Conservation (phyloP, 306 rosid genomes). For the Dryas octopetala region DNA sequence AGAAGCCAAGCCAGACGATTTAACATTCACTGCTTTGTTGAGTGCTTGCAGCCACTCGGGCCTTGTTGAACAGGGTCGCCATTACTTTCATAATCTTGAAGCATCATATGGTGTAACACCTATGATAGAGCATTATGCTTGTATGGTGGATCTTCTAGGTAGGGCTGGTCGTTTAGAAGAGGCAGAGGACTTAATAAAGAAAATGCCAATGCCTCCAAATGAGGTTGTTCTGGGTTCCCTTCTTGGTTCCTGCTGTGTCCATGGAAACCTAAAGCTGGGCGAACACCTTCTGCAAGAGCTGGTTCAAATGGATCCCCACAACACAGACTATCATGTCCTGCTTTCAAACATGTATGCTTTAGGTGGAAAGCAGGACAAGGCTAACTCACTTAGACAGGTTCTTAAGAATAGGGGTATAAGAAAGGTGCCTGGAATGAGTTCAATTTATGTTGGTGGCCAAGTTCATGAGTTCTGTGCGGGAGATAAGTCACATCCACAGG, state of each 20-base stretch:
- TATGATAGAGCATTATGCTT: slow-evolving; percentile 66
- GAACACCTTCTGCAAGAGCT: slow-evolving; percentile 54
- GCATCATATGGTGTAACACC: slow-evolving; percentile 39
- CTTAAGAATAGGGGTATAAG: slow-evolving; percentile 50
- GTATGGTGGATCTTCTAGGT: slow-evolving; percentile 71
- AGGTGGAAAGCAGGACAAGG: slow-evolving; percentile 54
- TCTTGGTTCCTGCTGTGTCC: slow-evolving; percentile 58
- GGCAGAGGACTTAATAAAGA: slow-evolving; percentile 43
- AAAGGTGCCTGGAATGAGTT: slow-evolving; percentile 76
- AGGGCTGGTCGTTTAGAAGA: slow-evolving; percentile 68
- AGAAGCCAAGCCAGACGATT: slow-evolving; percentile 61
- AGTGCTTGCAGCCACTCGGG: slow-evolving; percentile 78
- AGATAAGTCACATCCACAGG: slow-evolving; percentile 55
- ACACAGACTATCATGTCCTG: slow-evolving; percentile 59
- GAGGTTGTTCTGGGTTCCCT: slow-evolving; percentile 73
- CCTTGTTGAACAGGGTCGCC: slow-evolving; percentile 57
- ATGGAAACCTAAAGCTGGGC: slow-evolving; percentile 53
- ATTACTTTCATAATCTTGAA: slow-evolving; percentile 52
- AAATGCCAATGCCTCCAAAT: slow-evolving; percentile 68
- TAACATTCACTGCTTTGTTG: slow-evolving; percentile 65
- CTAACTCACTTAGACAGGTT: slow-evolving; percentile 51
- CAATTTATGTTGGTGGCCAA: slow-evolving; percentile 51
- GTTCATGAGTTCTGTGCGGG: slow-evolving; percentile 67
- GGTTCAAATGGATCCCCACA: slow-evolving; percentile 54
- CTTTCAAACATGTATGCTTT: slow-evolving; percentile 66